phyloP scores from a whole-genome alignment of 2,329 filamentous ascomycete species.

The Aspergillus pseudoviridinutans region DNA sequence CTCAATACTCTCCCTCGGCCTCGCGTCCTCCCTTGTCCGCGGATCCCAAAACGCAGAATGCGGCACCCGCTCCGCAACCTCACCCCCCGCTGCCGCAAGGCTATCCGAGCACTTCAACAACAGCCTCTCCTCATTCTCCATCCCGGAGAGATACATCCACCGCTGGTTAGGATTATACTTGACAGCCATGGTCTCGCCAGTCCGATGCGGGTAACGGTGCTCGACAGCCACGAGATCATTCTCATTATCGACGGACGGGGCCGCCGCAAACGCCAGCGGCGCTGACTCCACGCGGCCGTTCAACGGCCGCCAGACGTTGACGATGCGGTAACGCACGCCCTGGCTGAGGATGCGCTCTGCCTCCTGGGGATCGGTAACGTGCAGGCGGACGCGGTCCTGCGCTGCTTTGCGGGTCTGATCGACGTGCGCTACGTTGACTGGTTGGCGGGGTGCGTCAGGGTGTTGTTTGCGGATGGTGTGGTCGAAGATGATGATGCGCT shows the following conservation, averaged over 20 bases:
- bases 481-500: conserved; percentile 73
- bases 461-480: conserved; percentile 74
- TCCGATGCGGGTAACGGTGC: conserved; percentile 67
- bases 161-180: conserved; percentile 57
- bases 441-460: conserved; percentile 58
- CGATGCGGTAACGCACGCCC: conserved; percentile 68
- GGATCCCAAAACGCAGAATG: conserved; percentile 80
- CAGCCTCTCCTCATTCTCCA: conserved; percentile 68
- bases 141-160: conserved; percentile 79
- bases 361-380: conserved; percentile 59
- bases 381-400: conserved; percentile 61
- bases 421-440: conserved; percentile 72
- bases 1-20: conserved; percentile 81
- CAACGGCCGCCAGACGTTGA: conserved; percentile 79
- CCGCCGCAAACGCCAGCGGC: conserved; percentile 57
- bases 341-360: conserved; percentile 58
- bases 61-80: conserved; percentile 49
- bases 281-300: conserved; percentile 55
- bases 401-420: conserved; percentile 72
- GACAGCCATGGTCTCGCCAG: conserved; percentile 71
- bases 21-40: conserved; percentile 64
- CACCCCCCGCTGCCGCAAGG: conserved; percentile 37
- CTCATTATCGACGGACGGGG: conserved; percentile 49
- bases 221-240: conserved; percentile 68
- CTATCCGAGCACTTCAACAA: conserved; percentile 76